Base-by-base conservation (phyloP, 75 land plant genomes). In the Picea glauca region DNA sequence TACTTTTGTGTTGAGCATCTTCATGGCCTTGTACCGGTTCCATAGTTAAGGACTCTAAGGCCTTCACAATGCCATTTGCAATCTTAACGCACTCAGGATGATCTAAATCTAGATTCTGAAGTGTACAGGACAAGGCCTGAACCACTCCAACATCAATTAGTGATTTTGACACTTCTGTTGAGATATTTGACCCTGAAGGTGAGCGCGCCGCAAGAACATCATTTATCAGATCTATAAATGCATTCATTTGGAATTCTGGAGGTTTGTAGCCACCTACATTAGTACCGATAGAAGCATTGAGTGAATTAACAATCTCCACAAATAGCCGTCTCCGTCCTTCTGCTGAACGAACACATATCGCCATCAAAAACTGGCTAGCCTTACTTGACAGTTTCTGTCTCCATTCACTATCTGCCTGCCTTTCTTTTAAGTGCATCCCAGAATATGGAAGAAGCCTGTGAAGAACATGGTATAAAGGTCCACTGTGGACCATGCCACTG, bases 91-190 rank as follows among this genome's bases (percentile, higher is more conserved):
- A 93, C 75, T 98, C 98, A 46, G 93, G 76, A 82, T 93, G 91
- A 82, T 98, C 99, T 79, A 98, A 87, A 76, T 98, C 99, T 77
- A 98, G 80, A 9, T 89, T 89, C 59, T 95, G 78, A 15, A 98
- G 93, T n/a, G 80, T 83, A 60, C 70, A 78, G 46, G 94, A 93
- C 23, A 98, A 67, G 15, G 96, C 92, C 35, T 82, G 87, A 67
- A 93, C 90, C 75, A 96, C 85, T 12, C 94, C 98, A 74, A 88
- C 90, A 83, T 98, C 99, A 60, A 98, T 90, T 79, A 98, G 88
- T 32, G 99, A 86, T 56, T 86, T 89, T 57, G 99, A 86, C 82
- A 98, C 98, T 91, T 98, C 99, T 18, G 91, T 80, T 40, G 94
- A 92, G 66, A 98, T 86, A 75, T 86, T 88, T 58, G 94, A 88